Evolutionary conservation across 2,329 filamentous ascomycete species (phyloP).

Genomic region (Penicillium corylophilum): DNA sequence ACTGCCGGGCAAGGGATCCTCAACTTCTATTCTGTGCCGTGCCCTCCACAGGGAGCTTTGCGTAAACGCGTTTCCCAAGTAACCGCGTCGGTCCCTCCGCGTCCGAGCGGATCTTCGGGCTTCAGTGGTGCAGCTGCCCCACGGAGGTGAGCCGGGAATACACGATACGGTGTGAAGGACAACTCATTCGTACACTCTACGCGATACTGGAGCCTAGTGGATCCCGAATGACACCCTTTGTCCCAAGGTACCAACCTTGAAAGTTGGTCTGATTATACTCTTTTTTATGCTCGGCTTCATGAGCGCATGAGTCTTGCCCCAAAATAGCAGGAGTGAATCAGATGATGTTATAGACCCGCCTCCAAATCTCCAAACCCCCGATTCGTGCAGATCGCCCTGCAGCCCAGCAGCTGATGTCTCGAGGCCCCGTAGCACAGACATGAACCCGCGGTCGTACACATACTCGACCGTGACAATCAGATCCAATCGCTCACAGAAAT

Average conservation of each 20-base stretch:
- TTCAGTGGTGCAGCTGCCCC: slow-evolving; percentile 22
- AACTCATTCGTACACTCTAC: background rate
- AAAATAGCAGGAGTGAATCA: slow-evolving; percentile 5
- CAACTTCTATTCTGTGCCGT: background rate
- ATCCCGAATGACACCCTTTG: background rate
- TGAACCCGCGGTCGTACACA: background rate
- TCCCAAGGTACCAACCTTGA: too few species aligned
- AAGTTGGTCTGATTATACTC: background rate
- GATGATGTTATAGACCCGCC: slow-evolving; percentile 15
- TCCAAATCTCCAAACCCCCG: slow-evolving; percentile 1
- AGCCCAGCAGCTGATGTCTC: slow-evolving; percentile 19
- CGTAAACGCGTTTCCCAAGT: slow-evolving; percentile 29
- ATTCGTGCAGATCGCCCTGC: slow-evolving; percentile 19
- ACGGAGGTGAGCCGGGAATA: slow-evolving; percentile 3
- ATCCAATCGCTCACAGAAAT: slow-evolving; percentile 10
- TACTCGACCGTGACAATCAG: background rate
- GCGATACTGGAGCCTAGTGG: background rate
- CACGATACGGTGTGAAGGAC: background rate
- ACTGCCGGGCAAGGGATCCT: background rate
- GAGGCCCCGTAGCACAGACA: slow-evolving; percentile 2
- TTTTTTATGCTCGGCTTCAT: background rate
- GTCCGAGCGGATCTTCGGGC: slow-evolving; percentile 19
- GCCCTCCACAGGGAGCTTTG: background rate
- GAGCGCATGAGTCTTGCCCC: slow-evolving; percentile 6
- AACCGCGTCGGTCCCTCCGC: slow-evolving; percentile 26